Evolutionary conservation across 345 rosid genomes (phyloP), one percentile per base, ranked within the genome.

Genomic region (Corymbia maculata): DNA sequence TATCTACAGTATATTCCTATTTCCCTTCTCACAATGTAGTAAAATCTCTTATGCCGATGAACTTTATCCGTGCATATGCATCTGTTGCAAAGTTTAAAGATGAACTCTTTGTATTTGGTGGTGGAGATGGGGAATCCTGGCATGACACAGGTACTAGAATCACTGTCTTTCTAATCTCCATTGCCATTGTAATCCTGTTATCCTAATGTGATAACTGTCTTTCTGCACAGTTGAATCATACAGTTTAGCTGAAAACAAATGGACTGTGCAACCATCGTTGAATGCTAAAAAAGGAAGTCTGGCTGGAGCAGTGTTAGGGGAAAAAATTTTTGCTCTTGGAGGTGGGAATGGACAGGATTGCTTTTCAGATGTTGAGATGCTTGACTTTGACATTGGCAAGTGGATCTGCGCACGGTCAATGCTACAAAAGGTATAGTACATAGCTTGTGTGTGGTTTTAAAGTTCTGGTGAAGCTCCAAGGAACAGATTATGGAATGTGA

Each of bases 291-390:
- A 94, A 90, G 98, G 96, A 51, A 90, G 93, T 92, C 93, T 96
- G 91, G 97, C 95, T 85, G 96, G 95, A 89, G 95, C 94, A 86
- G 32, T 94, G 52, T 87, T 92, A 87, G 84, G 92, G 66, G 92
- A 91, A 82, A 97, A 94, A 89, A 87, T 95, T 89, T 95, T 91
- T 92, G 95, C 96, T 66, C 86, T 95, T 55, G 99, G 98, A 51
- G 99, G 99, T 16, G 97, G 98, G 85, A 92, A 95, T 89, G 94
- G 91, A 21, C 79, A 11, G 55, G 89, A 66, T 42, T 87, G 89
- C 90, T 91, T 93, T 90, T 90, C 98, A 82, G 97, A 97, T 68
- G 98, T 97, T 86, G 99, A 96, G 92, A 95, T 96, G 95, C 94
- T 97, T 90, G 97, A 97, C 92, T 93, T 94, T 87, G 93, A 93